Evolutionary conservation across 331 rosid genomes (phyloP), one percentile per base, ranked within the genome.

Genomic region (Rhamnella rubrinervis): DNA sequence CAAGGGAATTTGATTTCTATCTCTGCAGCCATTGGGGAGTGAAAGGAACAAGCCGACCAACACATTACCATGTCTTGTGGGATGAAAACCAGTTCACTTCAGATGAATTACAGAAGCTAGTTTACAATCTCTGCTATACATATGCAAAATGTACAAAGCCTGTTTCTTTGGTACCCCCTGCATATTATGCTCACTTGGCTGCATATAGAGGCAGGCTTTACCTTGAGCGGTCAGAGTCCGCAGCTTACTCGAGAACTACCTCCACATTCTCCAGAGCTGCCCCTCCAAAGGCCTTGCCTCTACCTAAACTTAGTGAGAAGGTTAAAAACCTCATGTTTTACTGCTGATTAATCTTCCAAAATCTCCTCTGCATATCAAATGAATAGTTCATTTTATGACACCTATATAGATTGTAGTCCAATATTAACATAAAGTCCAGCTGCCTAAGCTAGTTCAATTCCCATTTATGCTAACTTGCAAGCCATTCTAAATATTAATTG

Each of bases 11-110:
- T 20, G 97, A 95, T 75, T 95, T 95, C 84, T 95, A 78, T 67
- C 95, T 95, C 1, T 95, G 99, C 53, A 95, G 99, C 66, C 99
- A 95, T 35, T 91, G 96, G 95, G 97, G 99, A 26, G 86, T 91
- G 60, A 95, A 91, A 72, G 99, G 99, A 78, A 95, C 99, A 23
- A 95, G 99, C 80, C 68, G 97, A 74, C 99, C 99, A 19, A 87
- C 97, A 5, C 99, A 91, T 74, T 95, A 95, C 82, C 97, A 95
- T 80, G 79, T 95, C 4, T 44, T 95, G 85, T 86, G 89, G 91
- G 99, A 95, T 74, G 99, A 95, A 77, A 95, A 82, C 80, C 74
- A 74, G 68, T 95, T 95, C 71, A 89, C 91, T 61, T 95, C 99
- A n/a, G 99, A 95, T 73, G 99, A 95, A 75, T 83, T 95, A 0